Conservation (phyloP, 345 rosid species). For the Draba incana region DNA sequence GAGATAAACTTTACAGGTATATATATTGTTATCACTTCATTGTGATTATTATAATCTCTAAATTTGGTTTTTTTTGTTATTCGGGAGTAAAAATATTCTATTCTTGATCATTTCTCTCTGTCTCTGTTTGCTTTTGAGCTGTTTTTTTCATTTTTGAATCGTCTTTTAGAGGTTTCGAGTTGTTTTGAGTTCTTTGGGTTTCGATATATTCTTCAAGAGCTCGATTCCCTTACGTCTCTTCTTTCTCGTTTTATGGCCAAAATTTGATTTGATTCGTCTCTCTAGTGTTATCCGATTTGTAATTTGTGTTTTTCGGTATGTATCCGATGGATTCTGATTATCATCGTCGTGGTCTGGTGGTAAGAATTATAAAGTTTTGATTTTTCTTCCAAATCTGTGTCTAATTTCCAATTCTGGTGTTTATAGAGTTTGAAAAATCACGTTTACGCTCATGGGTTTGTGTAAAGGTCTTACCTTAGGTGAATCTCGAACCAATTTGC, state of each 20-base stretch:
- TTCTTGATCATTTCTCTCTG: slow-evolving; percentile 41
- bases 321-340: slow-evolving; percentile 49
- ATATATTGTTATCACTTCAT: slow-evolving; percentile 17
- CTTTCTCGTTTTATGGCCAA: slow-evolving; percentile 18
- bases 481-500: slow-evolving; percentile 16
- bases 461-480: slow-evolving; percentile 29
- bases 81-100: slow-evolving; percentile 16
- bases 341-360: slow-evolving; percentile 42
- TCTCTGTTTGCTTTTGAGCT: slow-evolving; percentile 34
- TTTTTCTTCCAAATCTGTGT: not conserved
- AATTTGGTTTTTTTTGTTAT: slow-evolving; percentile 19
- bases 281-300: not conserved
- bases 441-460: slow-evolving; percentile 28
- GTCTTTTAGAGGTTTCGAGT: slow-evolving; percentile 22
- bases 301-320: slow-evolving; percentile 16
- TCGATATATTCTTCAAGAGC: slow-evolving; percentile 2
- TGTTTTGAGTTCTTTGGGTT: slow-evolving; percentile 21
- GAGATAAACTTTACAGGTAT: slow-evolving; percentile 41
- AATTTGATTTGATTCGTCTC: slow-evolving; percentile 22
- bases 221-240: slow-evolving; percentile 18
- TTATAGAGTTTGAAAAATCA: not conserved
- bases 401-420: not conserved
- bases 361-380: slow-evolving; percentile 32
- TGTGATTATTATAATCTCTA: slow-evolving; percentile 28
- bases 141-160: slow-evolving; percentile 11